Evolutionary conservation across 148 eudicot genomes (phyloP), one percentile per base, ranked within the genome.

Genomic region (Rhododendron mucronatum): DNA sequence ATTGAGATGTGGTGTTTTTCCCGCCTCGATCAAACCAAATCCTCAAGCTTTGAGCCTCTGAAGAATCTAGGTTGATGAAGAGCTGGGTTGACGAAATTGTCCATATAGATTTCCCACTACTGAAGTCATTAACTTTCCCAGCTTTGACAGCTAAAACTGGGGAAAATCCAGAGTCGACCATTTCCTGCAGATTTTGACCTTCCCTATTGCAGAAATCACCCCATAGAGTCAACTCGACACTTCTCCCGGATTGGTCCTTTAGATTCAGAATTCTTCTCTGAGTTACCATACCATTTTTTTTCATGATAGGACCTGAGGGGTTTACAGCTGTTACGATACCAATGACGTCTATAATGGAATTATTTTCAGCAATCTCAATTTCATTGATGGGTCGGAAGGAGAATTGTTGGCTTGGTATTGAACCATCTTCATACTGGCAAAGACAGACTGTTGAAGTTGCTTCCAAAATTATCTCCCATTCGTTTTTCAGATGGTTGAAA

Each of bases 261-360:
- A 97, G 87, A 89, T 94, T 93, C 20, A 95, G 78, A 84, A 89
- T 85, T 89, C 99, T 92, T 88, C 94, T 93, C 80, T 93, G 98
- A 82, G 99, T 97, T 93, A 95, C 99, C 99, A 97, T 95, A 82
- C 99, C 99, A 86, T 97, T 97, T 90, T 95, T 97, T 53, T 97
- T 91, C 92, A 94, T 37, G 80, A 97, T 93, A 50, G 99, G 95
- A 78, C 94, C 94, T 26, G 96, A 97, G 86, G 99, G 98, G 86
- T 94, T 93, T 78, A 97, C 96, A 74, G 89, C 47, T 63, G 89
- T 92, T 26, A 97, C 95, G 26, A 97, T 83, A 69, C 98, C 99
- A 76, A 97, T 94, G 33, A 97, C 85, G 76, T 97, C 99, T n/a
- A 97, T 30, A 65, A 97, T 94, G 47, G 98, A 89, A 87, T 95